Evolutionary conservation across 169 alveolate genomes (phyloP).

Genomic region (Cryptosporidium baileyi): DNA sequence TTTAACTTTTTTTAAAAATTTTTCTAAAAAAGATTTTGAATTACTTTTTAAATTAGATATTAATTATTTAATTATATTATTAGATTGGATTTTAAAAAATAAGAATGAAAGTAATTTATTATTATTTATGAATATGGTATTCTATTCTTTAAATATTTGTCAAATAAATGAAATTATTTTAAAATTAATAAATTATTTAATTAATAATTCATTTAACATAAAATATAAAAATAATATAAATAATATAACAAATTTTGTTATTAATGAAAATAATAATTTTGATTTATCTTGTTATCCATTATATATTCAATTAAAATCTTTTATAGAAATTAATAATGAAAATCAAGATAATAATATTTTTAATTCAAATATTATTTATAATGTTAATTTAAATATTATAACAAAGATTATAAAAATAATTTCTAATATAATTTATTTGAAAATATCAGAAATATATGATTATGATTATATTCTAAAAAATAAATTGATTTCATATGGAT

Average conservation of each 20-base stretch:
- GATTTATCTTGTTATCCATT: background rate
- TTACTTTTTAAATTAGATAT: background rate
- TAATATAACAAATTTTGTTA: background rate
- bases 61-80: background rate
- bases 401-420: background rate
- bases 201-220: background rate
- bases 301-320: background rate
- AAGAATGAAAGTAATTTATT: background rate
- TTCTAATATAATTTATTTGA: background rate
- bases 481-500: background rate
- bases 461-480: background rate
- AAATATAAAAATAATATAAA: background rate
- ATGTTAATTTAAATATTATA: background rate
- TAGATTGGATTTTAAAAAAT: constrained; percentile 4
- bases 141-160: background rate
- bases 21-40: background rate
- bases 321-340: background rate
- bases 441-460: background rate
- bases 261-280: background rate
- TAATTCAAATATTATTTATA: background rate
- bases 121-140: background rate
- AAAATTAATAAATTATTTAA: background rate
- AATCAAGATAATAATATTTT: background rate
- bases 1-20: background rate
- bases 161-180: background rate